phyloP scores from a whole-genome alignment of 768 basidiomycete genomes.

The Cytidiella melzeri region DNA sequence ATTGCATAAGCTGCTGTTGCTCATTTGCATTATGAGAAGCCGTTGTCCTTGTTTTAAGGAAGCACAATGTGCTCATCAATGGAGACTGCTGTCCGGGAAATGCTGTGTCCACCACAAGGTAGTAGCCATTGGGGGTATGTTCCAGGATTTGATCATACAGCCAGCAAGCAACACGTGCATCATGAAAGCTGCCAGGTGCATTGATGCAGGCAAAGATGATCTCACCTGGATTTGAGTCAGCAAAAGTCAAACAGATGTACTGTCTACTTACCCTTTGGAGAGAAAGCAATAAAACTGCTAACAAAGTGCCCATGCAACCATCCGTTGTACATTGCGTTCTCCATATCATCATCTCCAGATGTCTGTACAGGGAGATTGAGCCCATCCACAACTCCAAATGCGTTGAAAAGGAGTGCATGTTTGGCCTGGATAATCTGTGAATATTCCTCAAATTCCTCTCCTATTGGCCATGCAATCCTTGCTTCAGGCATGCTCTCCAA shows the following conservation, averaged over 20 bases:
- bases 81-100: conserved; percentile 31
- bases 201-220: conserved; percentile 33
- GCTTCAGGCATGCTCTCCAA: conserved; percentile 25
- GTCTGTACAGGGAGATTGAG: conserved; percentile 8
- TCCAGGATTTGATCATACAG: conserved; percentile 32
- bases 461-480: conserved; percentile 23
- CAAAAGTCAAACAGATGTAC: no score
- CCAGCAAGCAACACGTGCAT: conserved; percentile 33
- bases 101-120: conserved; percentile 39
- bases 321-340: conserved; percentile 42
- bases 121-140: conserved; percentile 35
- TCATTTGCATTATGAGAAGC: conserved; percentile 14
- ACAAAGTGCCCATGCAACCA: conserved; percentile 37
- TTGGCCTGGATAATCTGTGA: conserved; percentile 11
- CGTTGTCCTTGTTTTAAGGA: conserved; percentile 29
- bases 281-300: conserved; percentile 34
- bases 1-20: conserved; percentile 19
- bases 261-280: conserved; percentile 1
- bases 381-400: conserved; percentile 4
- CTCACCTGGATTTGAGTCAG: no score
- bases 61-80: conserved; percentile 31
- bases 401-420: neutral
- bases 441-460: neutral
- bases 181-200: conserved; percentile 45
- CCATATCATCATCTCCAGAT: conserved; percentile 32